Evolutionary conservation across 2,329 filamentous ascomycete species (phyloP), one percentile per base, ranked within the genome.

Genomic region (Pseudogymnoascus sp.): DNA sequence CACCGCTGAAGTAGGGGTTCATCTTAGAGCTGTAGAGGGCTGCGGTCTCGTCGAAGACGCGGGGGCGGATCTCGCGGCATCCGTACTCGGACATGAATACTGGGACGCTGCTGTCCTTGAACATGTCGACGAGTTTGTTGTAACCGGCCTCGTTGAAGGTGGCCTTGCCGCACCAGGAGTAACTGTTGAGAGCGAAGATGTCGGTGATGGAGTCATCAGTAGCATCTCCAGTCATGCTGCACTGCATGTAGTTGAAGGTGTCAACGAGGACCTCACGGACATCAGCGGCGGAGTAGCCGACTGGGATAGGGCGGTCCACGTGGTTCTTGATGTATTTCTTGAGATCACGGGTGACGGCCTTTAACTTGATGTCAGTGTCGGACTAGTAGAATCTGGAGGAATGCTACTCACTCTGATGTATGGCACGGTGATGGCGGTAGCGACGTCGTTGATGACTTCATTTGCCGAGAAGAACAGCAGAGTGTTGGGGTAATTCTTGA

Each of bases 71-170:
- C 38, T 81, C 79, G 78, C 92, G 93, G 83, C 90, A 93, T 65
- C 90, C 90, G 70, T 82, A 88, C 72, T 95, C 90, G 67, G 87
- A 90, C 80, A 90, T 93, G 81, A 93, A 93, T 70, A 93, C 81
- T 33, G 90, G 90, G 38, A 92, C 82, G 14, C 86, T 83, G 40
- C 82, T 83, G 67, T 80, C 80, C 69, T 80, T 76, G 79, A 93
- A 91, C 73, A 86, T 83, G 1, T 77, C 73, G 59, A 89, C 85
- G 37, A 91, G 78, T 16, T 79, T 76, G 68, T 87, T 77, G 73
- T 87, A 91, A 37, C 83, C 82, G 2, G 86, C 85, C 61, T 79
- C 82, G 63, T 82, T 74, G 74, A 84, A 90, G 59, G 81, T 84
- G 62, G 86, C 86, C 11, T 85, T 77, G 62, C 82, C 83, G 70